Percentiles rank a stretch among this genome's conserved stretches.
These are phyloP conservation scores for Sugiyamaella marilandica DNA, from an alignment of 805 yeast genomes.

Conservation along the genomic window DNA sequence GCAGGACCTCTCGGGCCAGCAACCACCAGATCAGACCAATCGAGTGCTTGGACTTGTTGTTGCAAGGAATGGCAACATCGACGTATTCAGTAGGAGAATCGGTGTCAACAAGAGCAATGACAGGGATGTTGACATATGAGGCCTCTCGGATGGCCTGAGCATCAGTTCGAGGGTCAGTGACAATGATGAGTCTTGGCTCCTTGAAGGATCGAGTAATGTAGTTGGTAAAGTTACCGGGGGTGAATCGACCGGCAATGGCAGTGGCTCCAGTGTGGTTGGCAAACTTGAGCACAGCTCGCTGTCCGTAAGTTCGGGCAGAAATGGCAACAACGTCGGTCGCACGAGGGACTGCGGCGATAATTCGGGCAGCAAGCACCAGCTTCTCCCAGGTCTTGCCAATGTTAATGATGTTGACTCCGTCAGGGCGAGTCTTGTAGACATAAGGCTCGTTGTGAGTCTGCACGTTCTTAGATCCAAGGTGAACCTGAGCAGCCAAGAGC, in stretches of 20 bases:
- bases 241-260: slow-evolving; percentile 99
- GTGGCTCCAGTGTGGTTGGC: slow-evolving; percentile 99
- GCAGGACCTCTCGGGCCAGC: slow-evolving; percentile 97
- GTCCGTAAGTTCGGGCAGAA: slow-evolving; percentile 99
- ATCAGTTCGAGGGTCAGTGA: slow-evolving; percentile 99
- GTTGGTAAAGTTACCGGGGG: slow-evolving; percentile 99
- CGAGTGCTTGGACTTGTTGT: slow-evolving; percentile 99
- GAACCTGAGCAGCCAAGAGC: slow-evolving; percentile 98
- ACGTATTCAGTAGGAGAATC: slow-evolving; percentile 99
- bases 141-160: slow-evolving; percentile 99
- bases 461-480: slow-evolving; percentile 99
- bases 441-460: slow-evolving; percentile 79
- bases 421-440: slow-evolving; percentile 97
- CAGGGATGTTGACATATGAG: slow-evolving; percentile 99
- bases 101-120: slow-evolving; percentile 96
- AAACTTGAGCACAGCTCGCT: slow-evolving; percentile 99
- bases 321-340: slow-evolving; percentile 97
- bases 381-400: slow-evolving; percentile 99
- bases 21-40: slow-evolving; percentile 99
- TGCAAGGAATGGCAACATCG: slow-evolving; percentile 99
- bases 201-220: slow-evolving; percentile 99
- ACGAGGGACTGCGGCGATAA: slow-evolving; percentile 99
- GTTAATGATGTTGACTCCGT: slow-evolving; percentile 98
- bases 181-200: slow-evolving; percentile 99
- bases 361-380: slow-evolving; percentile 98